These are phyloP conservation scores for Tetrapisispora phaffii DNA, from an alignment of 805 yeast genomes.

Conservation along the genomic window DNA sequence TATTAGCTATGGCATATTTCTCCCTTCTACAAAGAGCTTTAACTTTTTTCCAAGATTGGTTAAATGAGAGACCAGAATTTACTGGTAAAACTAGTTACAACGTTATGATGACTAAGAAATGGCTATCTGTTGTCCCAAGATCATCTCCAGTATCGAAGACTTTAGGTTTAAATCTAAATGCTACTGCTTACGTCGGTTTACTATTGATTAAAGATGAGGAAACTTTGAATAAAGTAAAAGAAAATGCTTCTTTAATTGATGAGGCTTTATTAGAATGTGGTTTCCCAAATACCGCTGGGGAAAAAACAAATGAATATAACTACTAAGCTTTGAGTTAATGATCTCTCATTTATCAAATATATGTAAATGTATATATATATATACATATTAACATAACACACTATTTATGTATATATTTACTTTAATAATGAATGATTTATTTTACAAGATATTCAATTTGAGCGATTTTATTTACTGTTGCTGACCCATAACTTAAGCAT, in stretches of 20 bases:
- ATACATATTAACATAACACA: neutral
- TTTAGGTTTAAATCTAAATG: conserved; percentile 51
- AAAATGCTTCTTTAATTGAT: conserved; percentile 36
- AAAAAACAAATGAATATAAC: conserved; percentile 47
- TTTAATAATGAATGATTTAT: neutral
- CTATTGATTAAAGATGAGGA: conserved; percentile 64
- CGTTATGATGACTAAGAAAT: conserved; percentile 67
- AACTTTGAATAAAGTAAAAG: conserved; percentile 38
- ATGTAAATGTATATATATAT: neutral
- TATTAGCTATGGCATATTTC: conserved; percentile 58
- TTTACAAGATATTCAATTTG: neutral
- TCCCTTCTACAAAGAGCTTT: conserved; percentile 63
- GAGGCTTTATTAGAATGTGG: conserved; percentile 51
- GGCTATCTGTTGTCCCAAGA: conserved; percentile 82
- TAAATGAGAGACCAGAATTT: conserved; percentile 19
- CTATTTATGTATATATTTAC: neutral
- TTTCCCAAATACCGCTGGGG: conserved; percentile 50
- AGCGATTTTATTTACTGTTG: no score
- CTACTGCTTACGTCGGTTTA: conserved; percentile 75
- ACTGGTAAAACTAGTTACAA: conserved; percentile 54
- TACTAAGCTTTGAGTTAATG: conserved; percentile 30
- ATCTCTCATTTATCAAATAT: neutral
- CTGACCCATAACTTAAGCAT: no score
- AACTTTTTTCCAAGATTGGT: conserved; percentile 54
- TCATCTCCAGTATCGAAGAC: conserved; percentile 41